Conservation (phyloP, 805 yeast genomes). For the Grigorovia transvaalensis region DNA sequence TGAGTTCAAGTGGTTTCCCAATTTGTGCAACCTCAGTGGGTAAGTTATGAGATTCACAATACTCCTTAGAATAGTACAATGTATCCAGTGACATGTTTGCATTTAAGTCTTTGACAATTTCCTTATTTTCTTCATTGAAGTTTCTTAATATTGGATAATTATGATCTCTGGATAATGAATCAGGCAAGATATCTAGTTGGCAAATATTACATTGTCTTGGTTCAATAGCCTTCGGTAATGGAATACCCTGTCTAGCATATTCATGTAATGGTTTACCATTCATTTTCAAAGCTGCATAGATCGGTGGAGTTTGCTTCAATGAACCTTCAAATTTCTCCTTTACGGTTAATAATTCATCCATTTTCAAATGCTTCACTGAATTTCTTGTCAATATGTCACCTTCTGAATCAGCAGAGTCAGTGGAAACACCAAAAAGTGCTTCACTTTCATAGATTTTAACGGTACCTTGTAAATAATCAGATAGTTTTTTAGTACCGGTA, state of each 20-base stretch:
- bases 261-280: conserved; percentile 90
- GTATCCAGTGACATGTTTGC: conserved; percentile 56
- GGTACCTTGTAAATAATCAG: conserved; percentile 61
- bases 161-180: conserved; percentile 47
- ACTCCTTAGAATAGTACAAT: conserved; percentile 50
- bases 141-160: conserved; percentile 38
- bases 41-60: conserved; percentile 34
- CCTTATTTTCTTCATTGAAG: conserved; percentile 18
- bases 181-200: conserved; percentile 39
- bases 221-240: conserved; percentile 76
- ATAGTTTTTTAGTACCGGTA: conserved; percentile 73
- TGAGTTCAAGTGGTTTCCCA: conserved; percentile 32
- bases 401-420: conserved; percentile 89
- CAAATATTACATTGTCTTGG: conserved; percentile 59
- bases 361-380: conserved; percentile 45
- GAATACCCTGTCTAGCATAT: conserved; percentile 80
- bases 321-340: conserved; percentile 67
- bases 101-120: conserved; percentile 23
- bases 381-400: conserved; percentile 65
- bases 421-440: conserved; percentile 79
- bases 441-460: conserved; percentile 72
- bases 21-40: conserved; percentile 32
- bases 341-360: conserved; percentile 39
- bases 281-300: conserved; percentile 87
- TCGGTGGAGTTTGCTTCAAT: conserved; percentile 85